These are phyloP conservation scores for Somion occarium DNA, from an alignment of 1,284 basidiomycete genomes.

Conservation along the genomic window DNA sequence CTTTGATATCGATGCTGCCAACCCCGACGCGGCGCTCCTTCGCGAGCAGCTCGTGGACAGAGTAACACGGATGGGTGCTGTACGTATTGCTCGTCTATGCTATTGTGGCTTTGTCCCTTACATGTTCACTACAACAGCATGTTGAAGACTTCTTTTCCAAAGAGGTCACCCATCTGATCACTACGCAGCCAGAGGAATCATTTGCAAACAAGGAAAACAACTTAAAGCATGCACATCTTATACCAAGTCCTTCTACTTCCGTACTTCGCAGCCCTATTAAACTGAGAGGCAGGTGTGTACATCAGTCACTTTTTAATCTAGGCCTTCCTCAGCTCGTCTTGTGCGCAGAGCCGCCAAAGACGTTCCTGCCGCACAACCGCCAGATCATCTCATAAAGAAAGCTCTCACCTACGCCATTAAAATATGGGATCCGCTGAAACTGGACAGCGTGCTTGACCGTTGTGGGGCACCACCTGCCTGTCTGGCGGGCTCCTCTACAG, in stretches of 20 bases:
- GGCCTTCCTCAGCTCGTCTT: slow-evolving; percentile 4
- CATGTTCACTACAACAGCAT: slow-evolving; percentile 37
- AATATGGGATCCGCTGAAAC: slow-evolving; percentile 79
- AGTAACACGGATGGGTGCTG: slow-evolving; percentile 71
- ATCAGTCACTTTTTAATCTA: not conserved
- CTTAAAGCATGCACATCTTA: slow-evolving; percentile 25
- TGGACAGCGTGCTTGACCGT: slow-evolving; percentile 68
- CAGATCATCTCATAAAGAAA: slow-evolving; percentile 61
- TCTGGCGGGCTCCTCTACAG: slow-evolving; percentile 19
- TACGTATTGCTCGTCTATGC: no score
- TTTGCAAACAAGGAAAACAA: slow-evolving; percentile 64
- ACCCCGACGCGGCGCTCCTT: slow-evolving; percentile 40
- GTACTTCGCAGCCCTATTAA: slow-evolving; percentile 63
- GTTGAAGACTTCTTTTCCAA: slow-evolving; percentile 87
- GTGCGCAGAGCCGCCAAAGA: slow-evolving; percentile 16
- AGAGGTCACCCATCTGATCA: slow-evolving; percentile 84
- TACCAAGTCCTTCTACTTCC: slow-evolving; percentile 16
- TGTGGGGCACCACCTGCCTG: slow-evolving; percentile 36
- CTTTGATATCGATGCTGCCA: slow-evolving; percentile 69
- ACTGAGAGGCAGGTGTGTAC: slow-evolving; percentile 49
- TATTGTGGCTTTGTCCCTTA: no score
- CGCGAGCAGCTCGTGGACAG: slow-evolving; percentile 46
- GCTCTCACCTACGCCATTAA: slow-evolving; percentile 81
- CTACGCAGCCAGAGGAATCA: slow-evolving; percentile 36
- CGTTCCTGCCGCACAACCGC: slow-evolving; percentile 10